These are phyloP conservation scores for Sarocladium kiliense DNA, from an alignment of 2,329 filamentous ascomycete species.

Conservation along the genomic window DNA sequence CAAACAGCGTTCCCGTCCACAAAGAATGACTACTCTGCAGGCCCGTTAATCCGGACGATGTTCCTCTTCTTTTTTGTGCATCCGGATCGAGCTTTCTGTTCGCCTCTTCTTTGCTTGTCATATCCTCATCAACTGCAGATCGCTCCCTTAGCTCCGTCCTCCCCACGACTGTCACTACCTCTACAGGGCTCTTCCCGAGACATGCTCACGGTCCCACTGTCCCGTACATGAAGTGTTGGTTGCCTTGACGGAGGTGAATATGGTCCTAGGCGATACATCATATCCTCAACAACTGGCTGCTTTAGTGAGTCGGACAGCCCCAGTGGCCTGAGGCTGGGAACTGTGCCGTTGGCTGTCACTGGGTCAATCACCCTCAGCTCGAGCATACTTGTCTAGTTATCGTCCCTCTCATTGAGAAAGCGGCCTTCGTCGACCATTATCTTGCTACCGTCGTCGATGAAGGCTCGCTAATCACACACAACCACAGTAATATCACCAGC, in stretches of 20 bases:
- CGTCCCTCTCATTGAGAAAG: neutral
- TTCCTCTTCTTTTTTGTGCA: neutral
- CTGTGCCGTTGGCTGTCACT: neutral
- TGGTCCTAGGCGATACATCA: slow-evolving; percentile 8
- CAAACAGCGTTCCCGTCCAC: slow-evolving; percentile 1
- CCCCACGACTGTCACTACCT: neutral
- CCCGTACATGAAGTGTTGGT: slow-evolving; percentile 1
- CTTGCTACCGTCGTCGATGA: neutral
- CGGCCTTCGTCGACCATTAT: neutral
- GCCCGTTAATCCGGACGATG: too few relatives aligned
- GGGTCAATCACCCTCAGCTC: neutral
- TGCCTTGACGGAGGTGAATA: neutral
- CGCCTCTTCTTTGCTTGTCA: neutral
- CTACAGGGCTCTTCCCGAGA: slow-evolving; percentile 8
- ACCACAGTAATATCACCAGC: neutral
- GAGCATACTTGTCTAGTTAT: neutral
- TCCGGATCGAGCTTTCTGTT: neutral
- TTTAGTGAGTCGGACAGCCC: neutral
- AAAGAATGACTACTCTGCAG: neutral
- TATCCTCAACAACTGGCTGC: slow-evolving; percentile 4
- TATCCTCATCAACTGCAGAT: neutral
- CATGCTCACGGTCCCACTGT: slow-evolving; percentile 7
- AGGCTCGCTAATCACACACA: neutral
- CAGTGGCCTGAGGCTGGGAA: slow-evolving; percentile 2
- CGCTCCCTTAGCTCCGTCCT: neutral